phyloP scores from a whole-genome alignment of 2,329 filamentous ascomycete genomes.

The Talaromyces albobiverticillius region DNA sequence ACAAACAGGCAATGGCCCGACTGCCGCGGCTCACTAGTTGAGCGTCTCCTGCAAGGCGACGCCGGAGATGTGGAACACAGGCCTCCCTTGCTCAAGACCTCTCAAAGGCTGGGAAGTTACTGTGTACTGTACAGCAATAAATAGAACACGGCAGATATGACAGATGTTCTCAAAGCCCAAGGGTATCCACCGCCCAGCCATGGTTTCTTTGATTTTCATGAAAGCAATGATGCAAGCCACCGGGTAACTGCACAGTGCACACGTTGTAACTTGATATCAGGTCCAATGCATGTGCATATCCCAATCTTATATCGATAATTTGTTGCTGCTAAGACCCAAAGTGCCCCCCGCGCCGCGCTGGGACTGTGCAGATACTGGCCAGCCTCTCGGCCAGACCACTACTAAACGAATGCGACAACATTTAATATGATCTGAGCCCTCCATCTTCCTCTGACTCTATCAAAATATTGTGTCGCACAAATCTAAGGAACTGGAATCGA shows the following conservation, averaged over 20 bases:
- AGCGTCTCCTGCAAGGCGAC: slow-evolving; percentile 8
- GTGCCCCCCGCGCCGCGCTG: neutral
- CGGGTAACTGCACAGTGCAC: slow-evolving; percentile 1
- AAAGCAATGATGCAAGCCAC: neutral
- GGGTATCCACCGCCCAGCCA: slow-evolving; percentile 1
- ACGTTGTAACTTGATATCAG: too few species aligned
- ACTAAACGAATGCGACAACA: neutral
- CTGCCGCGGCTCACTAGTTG: neutral
- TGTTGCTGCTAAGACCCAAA: neutral
- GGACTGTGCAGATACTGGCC: slow-evolving; percentile 9
- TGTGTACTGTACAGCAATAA: too few species aligned
- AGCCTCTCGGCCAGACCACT: neutral
- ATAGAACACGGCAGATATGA: too few species aligned
- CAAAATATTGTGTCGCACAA: neutral
- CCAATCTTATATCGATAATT: neutral
- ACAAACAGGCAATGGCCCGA: neutral
- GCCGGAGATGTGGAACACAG: neutral
- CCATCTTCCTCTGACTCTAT: neutral
- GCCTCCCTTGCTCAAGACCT: slow-evolving; percentile 1
- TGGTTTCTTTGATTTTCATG: neutral
- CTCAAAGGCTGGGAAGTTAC: neutral
- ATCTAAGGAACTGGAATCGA: too few species aligned
- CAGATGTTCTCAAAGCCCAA: neutral
- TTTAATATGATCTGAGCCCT: neutral
- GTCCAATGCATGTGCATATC: slow-evolving; percentile 4